phyloP scores from a whole-genome alignment of 768 basidiomycete species.

The Panus rudis region DNA sequence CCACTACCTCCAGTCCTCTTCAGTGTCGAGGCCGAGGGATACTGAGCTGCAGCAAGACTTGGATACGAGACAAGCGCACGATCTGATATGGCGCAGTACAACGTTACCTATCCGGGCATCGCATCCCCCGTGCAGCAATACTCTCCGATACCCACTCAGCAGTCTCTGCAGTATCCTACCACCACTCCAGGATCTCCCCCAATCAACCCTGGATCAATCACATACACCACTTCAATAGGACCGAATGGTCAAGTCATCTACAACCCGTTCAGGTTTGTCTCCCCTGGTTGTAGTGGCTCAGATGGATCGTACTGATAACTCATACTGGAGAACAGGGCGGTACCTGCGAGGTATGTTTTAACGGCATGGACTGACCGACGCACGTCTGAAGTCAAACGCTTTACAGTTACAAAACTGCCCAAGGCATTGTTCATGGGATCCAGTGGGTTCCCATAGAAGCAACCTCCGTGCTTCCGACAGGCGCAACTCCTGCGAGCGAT shows the following conservation, averaged over 20 bases:
- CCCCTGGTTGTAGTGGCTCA: conserved; percentile 1
- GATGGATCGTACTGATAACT: not conserved
- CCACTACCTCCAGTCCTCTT: no score
- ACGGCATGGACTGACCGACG: not conserved
- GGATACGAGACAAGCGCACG: no score
- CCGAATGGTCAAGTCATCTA: conserved; percentile 60
- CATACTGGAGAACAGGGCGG: conserved; percentile 10
- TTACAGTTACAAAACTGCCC: conserved; percentile 64
- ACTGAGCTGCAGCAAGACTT: no score
- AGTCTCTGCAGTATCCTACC: no score
- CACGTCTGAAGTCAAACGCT: not conserved
- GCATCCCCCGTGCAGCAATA: no score
- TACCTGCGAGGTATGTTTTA: conserved; percentile 49
- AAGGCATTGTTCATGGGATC: conserved; percentile 59
- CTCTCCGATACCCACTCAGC: no score
- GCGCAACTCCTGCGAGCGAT: conserved; percentile 50
- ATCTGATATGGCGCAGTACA: no score
- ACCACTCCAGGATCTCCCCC: conserved; percentile 24
- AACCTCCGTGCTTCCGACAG: conserved; percentile 50
- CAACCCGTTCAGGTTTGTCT: conserved; percentile 65
- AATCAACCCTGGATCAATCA: conserved; percentile 62
- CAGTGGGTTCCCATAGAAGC: conserved; percentile 67
- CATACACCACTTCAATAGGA: conserved; percentile 60
- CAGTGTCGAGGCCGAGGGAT: no score
- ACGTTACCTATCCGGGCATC: no score